Base-by-base conservation (phyloP, 306 rosid genomes). In the Urtica urens region DNA sequence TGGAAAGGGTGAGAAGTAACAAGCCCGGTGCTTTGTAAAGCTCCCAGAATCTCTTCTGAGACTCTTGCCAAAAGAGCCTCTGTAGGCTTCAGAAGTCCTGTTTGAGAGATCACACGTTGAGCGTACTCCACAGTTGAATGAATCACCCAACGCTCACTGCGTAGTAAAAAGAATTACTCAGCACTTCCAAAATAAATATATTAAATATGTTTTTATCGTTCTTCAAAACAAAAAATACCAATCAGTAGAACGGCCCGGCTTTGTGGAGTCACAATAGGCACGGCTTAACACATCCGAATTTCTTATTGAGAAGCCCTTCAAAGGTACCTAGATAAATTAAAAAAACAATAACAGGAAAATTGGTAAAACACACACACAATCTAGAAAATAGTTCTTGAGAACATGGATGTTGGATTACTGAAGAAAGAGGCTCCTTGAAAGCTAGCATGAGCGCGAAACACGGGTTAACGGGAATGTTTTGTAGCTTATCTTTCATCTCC, bases 361-460 rank as follows among this genome's bases (percentile, higher is more conserved):
- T 47, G 61, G 54, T 57, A 56, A 6, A 51, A 42, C 52, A 13
- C 61, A 55, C 59, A 63, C 34, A 46, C 59, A 53, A 52, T 41
- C 38, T 38, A 33, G 10, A 17, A 44, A 46, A 10, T 16, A 35
- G n/a, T 24, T 51, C 23, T 15, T 7, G 16, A 53, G 45, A 62
- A 56, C 37, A 24, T 56, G 42, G 30, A 0, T n/a, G 4, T 5
- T 15, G 18, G 38, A 66, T 33, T 51, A 46, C 22, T 38, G 80
- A 63, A 29, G 80, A 63, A 25, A 79, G 77, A 79, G 97, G 93
- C 65, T 75, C 87, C 6, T 70, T 59, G 73, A 84, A 84, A 59
- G 95, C 95, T 68, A 81, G 81, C 95, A 84, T 81, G 55, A 90
- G 79, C 56, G 78, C 67, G 43, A 84, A 90, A 59, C 93, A 73